Evolutionary conservation across 2,329 filamentous ascomycete species (phyloP).

Genomic region (Colletotrichum tabaci): DNA sequence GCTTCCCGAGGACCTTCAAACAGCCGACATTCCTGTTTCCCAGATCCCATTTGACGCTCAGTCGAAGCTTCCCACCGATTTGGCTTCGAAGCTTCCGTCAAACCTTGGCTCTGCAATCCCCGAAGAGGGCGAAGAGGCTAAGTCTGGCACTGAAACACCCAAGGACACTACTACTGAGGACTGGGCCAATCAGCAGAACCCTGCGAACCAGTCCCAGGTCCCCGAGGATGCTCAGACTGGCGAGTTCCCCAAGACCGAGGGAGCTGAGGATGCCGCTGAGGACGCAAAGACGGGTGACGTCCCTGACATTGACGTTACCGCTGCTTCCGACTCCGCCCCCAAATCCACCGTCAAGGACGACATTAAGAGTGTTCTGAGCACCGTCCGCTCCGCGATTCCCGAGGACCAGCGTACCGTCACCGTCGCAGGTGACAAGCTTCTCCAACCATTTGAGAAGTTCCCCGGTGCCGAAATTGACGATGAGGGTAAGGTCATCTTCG

Average conservation of each 20-base stretch:
- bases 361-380: slow-evolving; percentile 31
- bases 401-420: slow-evolving; percentile 34
- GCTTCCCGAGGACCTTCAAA: slow-evolving; percentile 41
- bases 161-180: slow-evolving; percentile 17
- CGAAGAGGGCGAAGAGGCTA: neutral
- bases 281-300: slow-evolving; percentile 21
- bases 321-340: slow-evolving; percentile 19
- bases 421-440: slow-evolving; percentile 39
- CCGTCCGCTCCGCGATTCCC: slow-evolving; percentile 33
- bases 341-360: slow-evolving; percentile 37
- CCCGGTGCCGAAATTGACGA: slow-evolving; percentile 54
- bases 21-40: slow-evolving; percentile 38
- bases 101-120: slow-evolving; percentile 17
- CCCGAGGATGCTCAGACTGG: slow-evolving; percentile 25
- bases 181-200: slow-evolving; percentile 34
- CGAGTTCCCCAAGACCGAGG: slow-evolving; percentile 10
- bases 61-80: slow-evolving; percentile 31
- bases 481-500: slow-evolving; percentile 55
- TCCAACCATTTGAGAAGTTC: slow-evolving; percentile 54
- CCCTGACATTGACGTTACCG: slow-evolving; percentile 15
- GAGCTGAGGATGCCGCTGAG: neutral
- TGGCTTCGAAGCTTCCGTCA: slow-evolving; percentile 31
- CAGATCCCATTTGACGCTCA: slow-evolving; percentile 37
- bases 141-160: slow-evolving; percentile 6
- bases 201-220: slow-evolving; percentile 25